Percentiles rank a stretch among this genome's conserved stretches.
Evolutionary conservation across 306 rosid genomes (phyloP).

Genomic region (Prunus salicina): DNA sequence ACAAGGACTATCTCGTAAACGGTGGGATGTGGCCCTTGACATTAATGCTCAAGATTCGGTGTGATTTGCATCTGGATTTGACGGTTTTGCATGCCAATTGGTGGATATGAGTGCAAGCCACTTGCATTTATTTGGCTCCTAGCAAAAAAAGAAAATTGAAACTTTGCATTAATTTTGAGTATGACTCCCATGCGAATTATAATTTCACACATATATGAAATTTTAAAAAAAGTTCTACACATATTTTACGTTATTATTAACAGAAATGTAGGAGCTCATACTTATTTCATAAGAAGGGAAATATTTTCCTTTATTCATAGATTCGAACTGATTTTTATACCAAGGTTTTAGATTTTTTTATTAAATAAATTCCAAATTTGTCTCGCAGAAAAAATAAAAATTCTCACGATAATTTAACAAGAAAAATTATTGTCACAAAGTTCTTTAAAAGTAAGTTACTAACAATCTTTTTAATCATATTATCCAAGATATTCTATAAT

Average conservation of each 20-base stretch:
- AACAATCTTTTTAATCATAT: background rate
- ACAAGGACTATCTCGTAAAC: background rate
- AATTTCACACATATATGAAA: too few relatives aligned
- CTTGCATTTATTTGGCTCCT: background rate
- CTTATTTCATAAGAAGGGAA: rapidly evolving
- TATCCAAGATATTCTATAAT: background rate
- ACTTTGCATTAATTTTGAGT: background rate
- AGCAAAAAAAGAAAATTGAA: background rate
- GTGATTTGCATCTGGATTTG: slow-evolving; percentile 2
- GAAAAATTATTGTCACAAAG: too few relatives aligned
- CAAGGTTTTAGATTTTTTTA: too few relatives aligned
- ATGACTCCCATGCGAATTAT: rapidly evolving
- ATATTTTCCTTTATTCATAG: too few relatives aligned
- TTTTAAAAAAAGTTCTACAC: rapidly evolving
- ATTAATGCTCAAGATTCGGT: background rate
- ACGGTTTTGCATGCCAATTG: background rate
- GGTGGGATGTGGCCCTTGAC: slow-evolving; percentile 15
- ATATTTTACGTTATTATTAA: rapidly evolving
- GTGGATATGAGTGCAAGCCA: background rate
- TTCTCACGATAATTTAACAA: too few relatives aligned
- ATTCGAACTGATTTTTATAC: too few relatives aligned
- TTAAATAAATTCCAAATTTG: too few relatives aligned
- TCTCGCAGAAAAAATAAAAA: too few relatives aligned
- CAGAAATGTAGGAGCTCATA: rapidly evolving
- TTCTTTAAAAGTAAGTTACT: too few relatives aligned